Conservation (phyloP, 163 green algal species). For the Smithsoniella earleae region DNA sequence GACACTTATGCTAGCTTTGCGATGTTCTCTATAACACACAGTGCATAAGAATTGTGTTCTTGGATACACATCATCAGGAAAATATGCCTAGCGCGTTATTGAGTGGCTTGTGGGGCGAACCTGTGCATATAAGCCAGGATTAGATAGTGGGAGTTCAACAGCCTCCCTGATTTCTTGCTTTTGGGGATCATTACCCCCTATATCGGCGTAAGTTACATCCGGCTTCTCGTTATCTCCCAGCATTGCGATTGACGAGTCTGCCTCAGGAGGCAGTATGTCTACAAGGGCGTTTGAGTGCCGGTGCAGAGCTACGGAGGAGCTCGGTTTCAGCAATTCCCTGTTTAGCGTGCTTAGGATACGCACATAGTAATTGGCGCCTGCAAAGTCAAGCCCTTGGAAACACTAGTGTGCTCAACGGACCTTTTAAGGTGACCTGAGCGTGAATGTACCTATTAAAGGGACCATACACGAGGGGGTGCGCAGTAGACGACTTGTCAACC, state of each 20-base stretch:
- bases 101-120: too few species aligned
- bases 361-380: conserved; percentile 80
- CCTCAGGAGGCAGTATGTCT: conserved; percentile 95
- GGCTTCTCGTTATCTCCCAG: conserved; percentile 85
- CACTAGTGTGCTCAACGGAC: neutral
- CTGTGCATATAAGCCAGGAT: conserved; percentile 86
- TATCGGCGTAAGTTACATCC: conserved; percentile 94
- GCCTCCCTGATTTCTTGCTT: conserved; percentile 99
- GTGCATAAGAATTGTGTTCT: too few species aligned
- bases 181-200: conserved; percentile 97
- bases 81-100: too few species aligned
- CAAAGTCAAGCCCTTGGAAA: neutral
- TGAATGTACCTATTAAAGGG: neutral
- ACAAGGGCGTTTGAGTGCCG: conserved; percentile 96
- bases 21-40: too few species aligned
- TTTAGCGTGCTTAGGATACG: conserved; percentile 87
- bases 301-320: conserved; percentile 87
- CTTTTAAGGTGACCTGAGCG: neutral
- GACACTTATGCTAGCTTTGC: too few species aligned
- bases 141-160: conserved; percentile 94
- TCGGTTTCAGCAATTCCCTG: conserved; percentile 93
- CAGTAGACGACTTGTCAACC: too few species aligned
- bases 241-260: conserved; percentile 92
- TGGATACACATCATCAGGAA: too few species aligned
- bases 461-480: too few species aligned